Base-by-base conservation (phyloP, 352 stramenopile species). In the Phytophthora fragariae region DNA sequence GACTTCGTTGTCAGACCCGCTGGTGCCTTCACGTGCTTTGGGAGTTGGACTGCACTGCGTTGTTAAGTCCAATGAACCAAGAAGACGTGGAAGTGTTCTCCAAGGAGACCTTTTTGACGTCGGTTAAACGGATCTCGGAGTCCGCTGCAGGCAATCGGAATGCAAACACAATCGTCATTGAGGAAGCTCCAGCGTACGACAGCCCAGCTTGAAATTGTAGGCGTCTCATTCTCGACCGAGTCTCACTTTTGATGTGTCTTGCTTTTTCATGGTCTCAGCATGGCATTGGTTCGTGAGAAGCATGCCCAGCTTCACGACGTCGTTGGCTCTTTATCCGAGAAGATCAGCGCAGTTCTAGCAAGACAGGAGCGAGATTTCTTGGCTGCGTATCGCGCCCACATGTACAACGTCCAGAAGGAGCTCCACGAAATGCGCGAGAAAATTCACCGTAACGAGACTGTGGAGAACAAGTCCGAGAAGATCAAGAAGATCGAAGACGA, bases 371-470 rank as follows among this genome's bases (percentile, higher is more conserved):
- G 93, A 21, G 94, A 98, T 59, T 98, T 98, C 57, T 72, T 98
- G 10, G 90, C 91, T 15, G 94, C 94, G 2, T 98, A 98, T 60
- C 88, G 94, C n/a, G 91, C 93, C 10, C 94, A 98, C 73, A 98
- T 98, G 94, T 98, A 98, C 80, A 98, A 93, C 39, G 94, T 98
- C 9, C 94, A 98, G 72, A 97, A 98, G 71, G 94, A 98, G 70
- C 84, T 98, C 10, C 91, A 98, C 35, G 92, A 98, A 44, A 92
- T 97, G 68, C 90, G 95, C 27, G 90, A 97, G 60, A 92, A 92
- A 68, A 86, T 98, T 61, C 85, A 96, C 65, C 86, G 92, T 53
- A 98, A 98, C 60, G 94, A 97, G 67, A 93, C 86, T 1, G 73
- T 90, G 2, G 86, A 93, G 65, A 95, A 94, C 82, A 95, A 95